Evolutionary conservation across 1,284 basidiomycete genomes (phyloP).

Genomic region (Anthracocystis walkeri): DNA sequence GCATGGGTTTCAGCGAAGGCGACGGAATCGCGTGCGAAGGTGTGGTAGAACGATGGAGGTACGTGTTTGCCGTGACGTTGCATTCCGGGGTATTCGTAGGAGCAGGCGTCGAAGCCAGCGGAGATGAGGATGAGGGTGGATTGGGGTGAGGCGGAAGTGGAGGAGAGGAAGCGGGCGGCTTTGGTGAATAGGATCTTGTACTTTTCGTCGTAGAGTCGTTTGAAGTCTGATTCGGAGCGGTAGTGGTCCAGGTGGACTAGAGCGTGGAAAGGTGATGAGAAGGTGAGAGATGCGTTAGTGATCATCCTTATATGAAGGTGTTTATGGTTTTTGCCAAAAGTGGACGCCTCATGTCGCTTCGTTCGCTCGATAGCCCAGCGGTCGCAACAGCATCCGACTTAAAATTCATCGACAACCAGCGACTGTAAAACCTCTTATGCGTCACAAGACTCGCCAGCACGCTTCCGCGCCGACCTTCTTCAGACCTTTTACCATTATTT

Average conservation of each 20-base stretch:
- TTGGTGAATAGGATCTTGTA: conserved; percentile 80
- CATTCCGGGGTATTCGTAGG: conserved; percentile 92
- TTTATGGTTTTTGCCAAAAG: background rate
- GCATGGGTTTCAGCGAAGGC: conserved; percentile 78
- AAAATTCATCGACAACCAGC: background rate
- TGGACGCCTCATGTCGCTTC: conserved; percentile 31
- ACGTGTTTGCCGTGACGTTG: conserved; percentile 91
- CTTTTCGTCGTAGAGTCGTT: conserved; percentile 78
- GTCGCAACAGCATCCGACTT: background rate
- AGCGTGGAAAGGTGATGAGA: background rate
- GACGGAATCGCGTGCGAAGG: conserved; percentile 82
- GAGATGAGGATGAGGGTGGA: conserved; percentile 77
- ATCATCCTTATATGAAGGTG: background rate
- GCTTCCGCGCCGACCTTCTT: conserved; percentile 26
- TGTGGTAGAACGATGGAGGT: conserved; percentile 85
- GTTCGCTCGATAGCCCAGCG: background rate
- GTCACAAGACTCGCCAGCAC: conserved; percentile 28
- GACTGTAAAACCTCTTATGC: background rate
- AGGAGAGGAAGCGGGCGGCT: conserved; percentile 79
- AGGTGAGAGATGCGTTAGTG: background rate
- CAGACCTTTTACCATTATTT: conserved; percentile 66
- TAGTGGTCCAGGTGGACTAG: conserved; percentile 90
- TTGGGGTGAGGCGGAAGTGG: conserved; percentile 77
- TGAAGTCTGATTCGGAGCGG: conserved; percentile 80
- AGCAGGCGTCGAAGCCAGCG: conserved; percentile 89